Evolutionary conservation across 192 early-diverging fungal genomes (phyloP).

Genomic region (Coemansia erecta): DNA sequence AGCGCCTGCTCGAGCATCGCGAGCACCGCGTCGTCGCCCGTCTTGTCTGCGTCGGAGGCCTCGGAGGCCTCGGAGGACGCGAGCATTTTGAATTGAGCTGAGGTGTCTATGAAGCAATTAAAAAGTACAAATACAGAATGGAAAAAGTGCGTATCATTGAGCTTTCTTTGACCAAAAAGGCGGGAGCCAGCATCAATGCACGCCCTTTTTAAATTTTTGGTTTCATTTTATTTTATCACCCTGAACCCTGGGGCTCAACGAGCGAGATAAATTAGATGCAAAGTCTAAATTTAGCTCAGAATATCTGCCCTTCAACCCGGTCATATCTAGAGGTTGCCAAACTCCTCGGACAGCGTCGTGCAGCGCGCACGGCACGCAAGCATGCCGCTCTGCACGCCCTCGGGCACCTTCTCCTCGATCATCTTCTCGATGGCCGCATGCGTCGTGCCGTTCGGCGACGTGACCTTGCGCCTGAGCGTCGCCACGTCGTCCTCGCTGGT

Average conservation of each 20-base stretch:
- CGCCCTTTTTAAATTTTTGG: no score
- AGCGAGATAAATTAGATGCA: no score
- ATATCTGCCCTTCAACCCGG: no score
- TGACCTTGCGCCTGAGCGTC: slow-evolving; percentile 84
- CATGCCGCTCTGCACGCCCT: slow-evolving; percentile 30
- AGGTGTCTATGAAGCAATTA: no score
- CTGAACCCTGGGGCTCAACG: background rate
- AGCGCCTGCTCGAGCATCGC: background rate
- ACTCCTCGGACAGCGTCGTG: slow-evolving; percentile 32
- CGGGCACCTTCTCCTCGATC: slow-evolving; percentile 54
- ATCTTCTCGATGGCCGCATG: slow-evolving; percentile 82
- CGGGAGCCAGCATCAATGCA: no score
- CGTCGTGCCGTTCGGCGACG: slow-evolving; percentile 90
- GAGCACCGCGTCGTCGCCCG: background rate
- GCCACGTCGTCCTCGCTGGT: slow-evolving; percentile 65
- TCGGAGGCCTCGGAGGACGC: background rate
- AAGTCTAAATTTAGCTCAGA: background rate
- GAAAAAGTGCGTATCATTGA: no score
- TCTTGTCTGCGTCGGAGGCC: background rate
- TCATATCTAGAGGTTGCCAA: slow-evolving; percentile 35
- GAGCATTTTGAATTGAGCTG: background rate
- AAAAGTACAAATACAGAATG: no score
- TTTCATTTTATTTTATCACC: no score
- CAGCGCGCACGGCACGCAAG: slow-evolving; percentile 34
- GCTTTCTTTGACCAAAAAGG: no score